Conservation (phyloP, 768 basidiomycete species). For the Russula dissimulans region DNA sequence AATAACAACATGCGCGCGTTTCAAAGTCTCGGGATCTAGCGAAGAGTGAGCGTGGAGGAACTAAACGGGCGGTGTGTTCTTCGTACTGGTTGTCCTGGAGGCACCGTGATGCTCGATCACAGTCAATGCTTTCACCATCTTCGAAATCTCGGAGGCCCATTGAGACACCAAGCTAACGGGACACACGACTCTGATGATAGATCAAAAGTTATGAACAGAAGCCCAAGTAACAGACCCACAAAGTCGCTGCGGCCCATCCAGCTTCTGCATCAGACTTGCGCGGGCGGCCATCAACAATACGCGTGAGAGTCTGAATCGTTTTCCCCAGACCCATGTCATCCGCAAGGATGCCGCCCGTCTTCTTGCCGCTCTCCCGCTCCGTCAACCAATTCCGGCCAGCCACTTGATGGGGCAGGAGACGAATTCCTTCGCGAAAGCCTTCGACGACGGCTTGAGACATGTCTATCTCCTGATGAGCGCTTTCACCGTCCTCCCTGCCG, state of each 20-base stretch:
- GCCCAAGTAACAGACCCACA: slow-evolving; percentile 38
- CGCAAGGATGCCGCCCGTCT: slow-evolving; percentile 80
- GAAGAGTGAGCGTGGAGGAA: not conserved
- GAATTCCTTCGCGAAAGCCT: slow-evolving; percentile 64
- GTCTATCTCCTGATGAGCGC: slow-evolving; percentile 41
- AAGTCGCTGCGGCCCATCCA: slow-evolving; percentile 62
- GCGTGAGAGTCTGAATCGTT: slow-evolving; percentile 83
- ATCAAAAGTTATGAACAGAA: not conserved
- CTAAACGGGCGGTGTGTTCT: not conserved
- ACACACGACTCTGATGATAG: slow-evolving; percentile 58
- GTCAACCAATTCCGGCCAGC: slow-evolving; percentile 83
- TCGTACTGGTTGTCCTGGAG: slow-evolving; percentile 55
- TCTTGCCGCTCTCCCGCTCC: slow-evolving; percentile 69
- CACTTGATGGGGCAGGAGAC: slow-evolving; percentile 80
- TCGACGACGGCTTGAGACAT: slow-evolving; percentile 62
- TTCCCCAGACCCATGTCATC: slow-evolving; percentile 89
- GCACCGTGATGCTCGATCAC: slow-evolving; percentile 83
- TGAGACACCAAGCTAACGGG: slow-evolving; percentile 84
- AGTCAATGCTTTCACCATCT: slow-evolving; percentile 53
- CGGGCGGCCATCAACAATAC: slow-evolving; percentile 77
- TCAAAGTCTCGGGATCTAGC: slow-evolving; percentile 46
- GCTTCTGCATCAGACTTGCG: slow-evolving; percentile 58
- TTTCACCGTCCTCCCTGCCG: slow-evolving; percentile 40
- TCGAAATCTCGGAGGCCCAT: slow-evolving; percentile 81
- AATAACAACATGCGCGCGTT: slow-evolving; percentile 60